Percentiles rank a stretch among this genome's conserved stretches.
phyloP scores from a whole-genome alignment of 768 basidiomycete species.

The Auricularia heimuer region DNA sequence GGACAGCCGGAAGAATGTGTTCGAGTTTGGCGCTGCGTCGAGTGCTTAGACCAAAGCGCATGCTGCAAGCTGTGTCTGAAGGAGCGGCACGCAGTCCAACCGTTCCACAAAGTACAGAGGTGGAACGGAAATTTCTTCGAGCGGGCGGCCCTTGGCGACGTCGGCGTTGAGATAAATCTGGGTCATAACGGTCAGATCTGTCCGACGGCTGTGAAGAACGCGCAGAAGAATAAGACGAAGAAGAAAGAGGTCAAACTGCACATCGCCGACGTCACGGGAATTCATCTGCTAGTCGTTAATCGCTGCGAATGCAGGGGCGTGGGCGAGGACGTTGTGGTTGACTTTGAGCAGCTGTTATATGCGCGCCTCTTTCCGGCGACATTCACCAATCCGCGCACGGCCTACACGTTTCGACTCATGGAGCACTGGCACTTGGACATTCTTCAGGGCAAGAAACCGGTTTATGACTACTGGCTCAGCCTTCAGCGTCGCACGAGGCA shows the following conservation, averaged over 20 bases:
- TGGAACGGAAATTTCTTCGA: neutral
- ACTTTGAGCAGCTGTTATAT: neutral
- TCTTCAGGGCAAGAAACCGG: constrained; percentile 5
- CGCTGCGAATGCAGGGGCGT: neutral
- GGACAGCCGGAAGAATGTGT: neutral
- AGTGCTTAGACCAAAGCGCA: neutral
- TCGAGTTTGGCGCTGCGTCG: neutral
- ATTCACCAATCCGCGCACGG: neutral
- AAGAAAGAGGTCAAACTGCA: no score
- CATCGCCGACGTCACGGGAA: neutral
- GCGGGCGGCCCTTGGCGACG: neutral
- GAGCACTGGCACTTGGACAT: constrained; percentile 1
- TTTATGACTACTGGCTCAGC: constrained; percentile 3
- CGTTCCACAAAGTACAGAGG: neutral
- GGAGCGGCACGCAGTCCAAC: neutral
- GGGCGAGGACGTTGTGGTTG: neutral
- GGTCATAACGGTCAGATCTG: neutral
- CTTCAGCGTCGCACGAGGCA: neutral
- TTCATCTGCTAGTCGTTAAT: neutral
- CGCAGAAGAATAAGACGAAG: neutral
- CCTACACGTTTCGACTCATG: neutral
- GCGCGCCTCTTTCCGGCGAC: neutral
- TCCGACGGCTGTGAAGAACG: neutral
- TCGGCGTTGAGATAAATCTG: neutral
- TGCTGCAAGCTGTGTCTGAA: neutral